phyloP scores from a whole-genome alignment of 2,329 filamentous ascomycete species.

The Pleochaeta shiraiana region DNA sequence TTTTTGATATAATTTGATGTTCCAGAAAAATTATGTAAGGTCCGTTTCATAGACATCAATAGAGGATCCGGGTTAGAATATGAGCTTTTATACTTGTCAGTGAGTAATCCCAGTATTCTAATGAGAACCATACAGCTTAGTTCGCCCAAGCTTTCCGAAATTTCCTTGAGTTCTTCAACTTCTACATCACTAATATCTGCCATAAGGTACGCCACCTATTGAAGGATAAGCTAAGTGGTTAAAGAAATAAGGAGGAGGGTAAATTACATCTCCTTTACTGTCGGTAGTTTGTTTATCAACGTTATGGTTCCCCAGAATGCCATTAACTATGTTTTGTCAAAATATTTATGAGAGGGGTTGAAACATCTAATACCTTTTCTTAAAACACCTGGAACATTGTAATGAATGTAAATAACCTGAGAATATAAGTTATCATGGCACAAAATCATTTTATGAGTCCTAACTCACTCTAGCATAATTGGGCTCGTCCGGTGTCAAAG shows the following conservation, averaged over 20 bases:
- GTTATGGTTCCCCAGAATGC: constrained; percentile 85
- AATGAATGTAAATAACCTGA: constrained; percentile 82
- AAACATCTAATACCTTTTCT: constrained; percentile 38
- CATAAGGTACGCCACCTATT: constrained; percentile 77
- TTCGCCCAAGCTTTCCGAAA: constrained; percentile 63
- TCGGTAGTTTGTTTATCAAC: constrained; percentile 99
- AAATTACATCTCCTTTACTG: constrained; percentile 61
- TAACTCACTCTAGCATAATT: constrained; percentile 56
- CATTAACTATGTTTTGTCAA: constrained; percentile 45
- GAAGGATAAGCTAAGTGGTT: too few relatives aligned
- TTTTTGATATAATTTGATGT: too few relatives aligned
- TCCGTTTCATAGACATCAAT: too few relatives aligned
- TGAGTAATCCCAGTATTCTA: too few relatives aligned
- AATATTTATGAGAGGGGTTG: neutral
- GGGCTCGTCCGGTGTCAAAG: constrained; percentile 72
- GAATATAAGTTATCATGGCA: neutral
- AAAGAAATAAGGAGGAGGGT: too few relatives aligned
- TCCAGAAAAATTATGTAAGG: too few relatives aligned
- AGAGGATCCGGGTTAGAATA: constrained; percentile 20
- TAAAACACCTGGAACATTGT: constrained; percentile 88
- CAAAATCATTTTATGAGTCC: neutral
- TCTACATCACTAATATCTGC: constrained; percentile 85
- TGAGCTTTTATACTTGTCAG: constrained; percentile 16
- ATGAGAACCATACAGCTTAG: constrained; percentile 48
- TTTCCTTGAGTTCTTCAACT: constrained; percentile 58